Percentiles rank a stretch among this genome's conserved stretches.
Conservation (phyloP, 139 green algal species). For the Tetradesmus lagerheimii region DNA sequence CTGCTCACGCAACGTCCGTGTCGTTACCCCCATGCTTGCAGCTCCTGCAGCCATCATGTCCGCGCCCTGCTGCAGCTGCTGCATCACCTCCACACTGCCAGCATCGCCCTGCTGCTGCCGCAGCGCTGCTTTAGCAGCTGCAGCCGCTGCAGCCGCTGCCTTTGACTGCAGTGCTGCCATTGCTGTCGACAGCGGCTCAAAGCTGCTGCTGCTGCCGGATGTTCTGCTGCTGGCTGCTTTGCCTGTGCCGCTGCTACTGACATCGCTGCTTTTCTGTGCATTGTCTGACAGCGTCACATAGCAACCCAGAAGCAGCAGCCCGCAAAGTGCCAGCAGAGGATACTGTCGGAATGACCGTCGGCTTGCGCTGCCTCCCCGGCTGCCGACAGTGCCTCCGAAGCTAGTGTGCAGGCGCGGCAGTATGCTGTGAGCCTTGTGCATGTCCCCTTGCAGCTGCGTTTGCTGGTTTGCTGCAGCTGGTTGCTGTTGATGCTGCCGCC, state of each 20-base stretch:
- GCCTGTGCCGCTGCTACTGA: background rate
- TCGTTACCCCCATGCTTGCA: background rate
- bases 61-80: slow-evolving; percentile 23
- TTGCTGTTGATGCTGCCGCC: background rate
- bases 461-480: slow-evolving; percentile 7
- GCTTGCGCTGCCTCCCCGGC: background rate
- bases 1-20: slow-evolving; percentile 3
- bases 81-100: background rate
- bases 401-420: slow-evolving; percentile 11
- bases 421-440: background rate
- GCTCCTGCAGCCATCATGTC: background rate
- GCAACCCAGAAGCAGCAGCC: background rate
- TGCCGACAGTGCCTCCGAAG: background rate
- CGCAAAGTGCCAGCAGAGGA: background rate
- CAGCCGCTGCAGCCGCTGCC: background rate
- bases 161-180: background rate
- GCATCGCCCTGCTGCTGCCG: slow-evolving; percentile 13
- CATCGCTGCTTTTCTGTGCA: background rate
- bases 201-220: background rate
- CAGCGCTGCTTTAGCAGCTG: background rate
- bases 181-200: background rate
- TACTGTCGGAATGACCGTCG: background rate
- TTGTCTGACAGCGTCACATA: background rate
- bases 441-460: background rate
- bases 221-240: background rate